Evolutionary conservation across 352 stramenopile species (phyloP), one percentile per base, ranked within the genome.

Genomic region (Phytophthora brassicae): DNA sequence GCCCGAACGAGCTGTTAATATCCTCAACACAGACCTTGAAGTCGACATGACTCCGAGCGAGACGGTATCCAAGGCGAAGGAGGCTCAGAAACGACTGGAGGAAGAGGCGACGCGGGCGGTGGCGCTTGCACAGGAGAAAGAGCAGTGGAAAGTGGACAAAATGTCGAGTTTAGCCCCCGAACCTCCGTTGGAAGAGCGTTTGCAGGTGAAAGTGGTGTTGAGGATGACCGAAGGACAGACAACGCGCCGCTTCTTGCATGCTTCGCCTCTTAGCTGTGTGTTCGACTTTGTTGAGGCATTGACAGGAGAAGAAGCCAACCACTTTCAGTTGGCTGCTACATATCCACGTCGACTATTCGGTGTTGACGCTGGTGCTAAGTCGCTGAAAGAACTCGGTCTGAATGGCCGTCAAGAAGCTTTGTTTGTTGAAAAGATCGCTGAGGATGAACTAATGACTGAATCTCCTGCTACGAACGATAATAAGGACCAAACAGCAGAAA

Each of bases 11-110:
- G 70, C 80, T 7, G 66, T 93, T 7, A 84, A 78, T 29, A 86
- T 96, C 16, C 48, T 96, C 9, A 92, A 93, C 49, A 93, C 61
- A 5, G 88, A 96, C 43, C 70, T 95, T 2, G 84, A 93, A 49
- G 88, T 96, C 23, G 83, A 88, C 38, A 59, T 95, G 31, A 58
- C 90, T 55, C 86, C 86, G 12, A 87, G 74, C 44, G 86, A 95
- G 60, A 68, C 70, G 12, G 72, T 84, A 2, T 48, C 61, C n/a
- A 70, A 69, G 20, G 56, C 56, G 3, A 73, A 84, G 41, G 70
- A 83, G 44, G 50, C 49, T 1, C 56, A 79, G 44, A 74, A 74
- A 42, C 42, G 39, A 45, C 19, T 63, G 19, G 73, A 84, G 51
- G 53, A 75, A 52, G 80, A 79, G 19, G 74, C 59, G 2, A 67